Evolutionary conservation across 768 basidiomycete genomes (phyloP), one percentile per base, ranked within the genome.

Genomic region (Sistotremastrum suecicum): DNA sequence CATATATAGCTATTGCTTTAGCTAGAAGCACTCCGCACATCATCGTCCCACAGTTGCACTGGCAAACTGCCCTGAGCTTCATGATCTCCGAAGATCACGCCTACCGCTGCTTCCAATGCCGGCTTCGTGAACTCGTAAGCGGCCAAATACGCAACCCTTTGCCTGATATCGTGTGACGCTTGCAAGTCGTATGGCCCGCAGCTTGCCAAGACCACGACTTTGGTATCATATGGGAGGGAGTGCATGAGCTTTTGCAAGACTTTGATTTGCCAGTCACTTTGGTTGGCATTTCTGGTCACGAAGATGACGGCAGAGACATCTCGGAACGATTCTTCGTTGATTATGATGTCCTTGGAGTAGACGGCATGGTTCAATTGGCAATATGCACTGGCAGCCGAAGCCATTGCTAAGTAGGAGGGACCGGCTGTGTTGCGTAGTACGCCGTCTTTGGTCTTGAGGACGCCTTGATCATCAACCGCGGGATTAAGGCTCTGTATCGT

Each of bases 181-280:
- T 67, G 59, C 7, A 78, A 47, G 50, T 83, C 80, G 51, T 82
- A 83, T 31, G 80, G 80, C n/a, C 69, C 73, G 54, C 79, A 79
- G 35, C 75, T 79, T 12, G 75, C 69, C 0, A 83, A 49, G 9
- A 81, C 56, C 1, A 78, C 63, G 34, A 78, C 57, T 11, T 63
- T 61, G 11, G 60, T 53, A 1, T 32, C 45, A 20, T 20, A 2
- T 20, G 11, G 38, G 3, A 5, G n/a, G 5, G 46, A 31, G 12
- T 48, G 59, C 12, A 60, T 39, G 37, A 68, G 50, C 34, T 52
- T 49, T 41, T 49, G 55, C 45, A 80, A 50, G 36, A 63, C 61
- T 7, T 63, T 60, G 41, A 67, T 46, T 58, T 79, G 80, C 78
- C 79, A 82, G 7, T 42, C 37, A 37, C 63, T 64, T 31, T 61